Conservation (phyloP, 2,329 filamentous ascomycete species). For the Alternaria novae-zelandiae region DNA sequence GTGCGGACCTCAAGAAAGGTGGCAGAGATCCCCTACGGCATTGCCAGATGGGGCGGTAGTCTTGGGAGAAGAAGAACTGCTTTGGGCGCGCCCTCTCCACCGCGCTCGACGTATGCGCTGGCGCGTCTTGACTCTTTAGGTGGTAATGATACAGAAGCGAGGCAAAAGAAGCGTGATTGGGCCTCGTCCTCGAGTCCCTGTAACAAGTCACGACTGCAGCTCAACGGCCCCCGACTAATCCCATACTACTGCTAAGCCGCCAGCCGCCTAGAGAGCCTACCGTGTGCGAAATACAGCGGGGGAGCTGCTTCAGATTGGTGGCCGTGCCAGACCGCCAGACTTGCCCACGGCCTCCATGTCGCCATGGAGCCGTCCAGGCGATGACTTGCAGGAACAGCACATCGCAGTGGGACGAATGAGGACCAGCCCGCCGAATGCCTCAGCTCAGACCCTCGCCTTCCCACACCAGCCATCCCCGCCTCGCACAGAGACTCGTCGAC, state of each 20-base stretch:
- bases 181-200: slow-evolving; percentile 14
- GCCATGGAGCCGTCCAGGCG: slow-evolving; percentile 7
- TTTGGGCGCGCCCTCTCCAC: slow-evolving; percentile 24
- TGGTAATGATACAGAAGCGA: slow-evolving; percentile 16
- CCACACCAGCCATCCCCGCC: slow-evolving; percentile 23
- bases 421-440: slow-evolving; percentile 25
- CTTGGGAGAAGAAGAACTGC: slow-evolving; percentile 22
- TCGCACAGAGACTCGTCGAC: slow-evolving; percentile 21
- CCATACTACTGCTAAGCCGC: not conserved
- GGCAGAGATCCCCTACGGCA: slow-evolving; percentile 22
- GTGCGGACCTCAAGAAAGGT: slow-evolving; percentile 5
- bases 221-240: slow-evolving; percentile 3
- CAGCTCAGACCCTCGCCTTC: slow-evolving; percentile 15
- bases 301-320: slow-evolving; percentile 11
- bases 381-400: slow-evolving; percentile 36
- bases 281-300: not conserved
- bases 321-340: slow-evolving; percentile 21
- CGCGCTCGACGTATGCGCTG: slow-evolving; percentile 29
- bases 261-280: not conserved
- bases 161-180: slow-evolving; percentile 19
- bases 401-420: slow-evolving; percentile 23
- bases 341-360: not conserved
- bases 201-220: slow-evolving; percentile 15
- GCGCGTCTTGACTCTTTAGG: slow-evolving; percentile 24
- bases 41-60: slow-evolving; percentile 25